These are phyloP conservation scores for Kodamaea laetipori DNA, from an alignment of 805 yeast genomes.

Conservation along the genomic window DNA sequence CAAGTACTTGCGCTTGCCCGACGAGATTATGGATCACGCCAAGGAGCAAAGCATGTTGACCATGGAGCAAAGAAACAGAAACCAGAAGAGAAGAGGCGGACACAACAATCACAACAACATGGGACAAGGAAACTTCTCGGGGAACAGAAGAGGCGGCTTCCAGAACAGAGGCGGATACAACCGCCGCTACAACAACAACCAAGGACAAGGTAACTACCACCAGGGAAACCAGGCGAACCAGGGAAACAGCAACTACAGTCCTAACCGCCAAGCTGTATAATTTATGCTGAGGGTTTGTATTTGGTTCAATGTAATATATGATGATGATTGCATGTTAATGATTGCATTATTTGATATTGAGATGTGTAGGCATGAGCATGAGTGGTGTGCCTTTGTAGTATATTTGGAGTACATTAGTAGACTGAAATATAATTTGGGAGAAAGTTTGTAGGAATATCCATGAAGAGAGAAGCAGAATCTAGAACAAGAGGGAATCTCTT, in stretches of 20 bases:
- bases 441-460: too few relatives aligned
- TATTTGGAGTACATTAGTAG: too few relatives aligned
- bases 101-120: constrained; percentile 26
- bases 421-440: too few relatives aligned
- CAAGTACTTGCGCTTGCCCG: constrained; percentile 74
- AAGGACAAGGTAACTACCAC: constrained; percentile 24
- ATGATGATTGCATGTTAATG: constrained; percentile 11
- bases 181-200: constrained; percentile 25
- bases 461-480: too few relatives aligned
- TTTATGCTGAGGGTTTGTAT: constrained; percentile 5
- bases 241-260: constrained; percentile 13
- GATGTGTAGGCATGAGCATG: neutral
- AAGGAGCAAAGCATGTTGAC: constrained; percentile 61
- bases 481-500: too few relatives aligned
- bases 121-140: constrained; percentile 13
- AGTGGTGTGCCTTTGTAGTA: too few relatives aligned
- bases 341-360: constrained; percentile 6
- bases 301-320: constrained; percentile 14
- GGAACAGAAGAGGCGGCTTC: constrained; percentile 26
- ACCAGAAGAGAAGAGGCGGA: constrained; percentile 46
- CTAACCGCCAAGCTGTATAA: constrained; percentile 11
- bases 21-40: constrained; percentile 73
- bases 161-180: constrained; percentile 28
- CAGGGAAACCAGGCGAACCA: constrained; percentile 13
- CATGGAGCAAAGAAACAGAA: constrained; percentile 51